These are phyloP conservation scores for Lactarius indigo DNA, from an alignment of 768 basidiomycete species.

Conservation along the genomic window DNA sequence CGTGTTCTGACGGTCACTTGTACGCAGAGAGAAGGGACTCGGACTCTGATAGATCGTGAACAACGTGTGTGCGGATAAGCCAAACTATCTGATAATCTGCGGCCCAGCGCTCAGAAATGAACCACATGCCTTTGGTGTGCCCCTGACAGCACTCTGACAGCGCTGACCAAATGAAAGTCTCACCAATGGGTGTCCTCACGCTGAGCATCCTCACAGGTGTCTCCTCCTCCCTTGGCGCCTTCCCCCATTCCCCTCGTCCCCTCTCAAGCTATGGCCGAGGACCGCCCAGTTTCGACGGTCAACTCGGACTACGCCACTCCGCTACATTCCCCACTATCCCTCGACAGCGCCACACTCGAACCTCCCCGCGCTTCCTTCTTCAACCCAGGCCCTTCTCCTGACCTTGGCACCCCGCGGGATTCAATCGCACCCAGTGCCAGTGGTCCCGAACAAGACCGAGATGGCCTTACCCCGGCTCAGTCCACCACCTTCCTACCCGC, in stretches of 20 bases:
- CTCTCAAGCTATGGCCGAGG: slow-evolving; percentile 17
- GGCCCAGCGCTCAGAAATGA: not conserved
- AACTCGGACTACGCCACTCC: slow-evolving; percentile 15
- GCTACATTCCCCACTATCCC: slow-evolving; percentile 3
- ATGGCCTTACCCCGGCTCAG: not conserved
- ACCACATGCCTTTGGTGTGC: not conserved
- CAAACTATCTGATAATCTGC: not conserved
- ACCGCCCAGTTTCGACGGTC: slow-evolving; percentile 19
- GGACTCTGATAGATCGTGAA: not conserved
- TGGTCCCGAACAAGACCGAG: slow-evolving; percentile 1
- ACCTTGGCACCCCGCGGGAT: slow-evolving; percentile 1
- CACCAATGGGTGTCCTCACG: not conserved
- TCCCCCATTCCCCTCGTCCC: not conserved
- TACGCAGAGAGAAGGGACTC: not conserved
- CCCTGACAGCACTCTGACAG: not conserved
- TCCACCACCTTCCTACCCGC: slow-evolving; percentile 3
- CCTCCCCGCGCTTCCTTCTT: slow-evolving; percentile 7
- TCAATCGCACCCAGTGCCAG: not conserved
- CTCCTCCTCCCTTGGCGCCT: not conserved
- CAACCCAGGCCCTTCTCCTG: slow-evolving; percentile 1
- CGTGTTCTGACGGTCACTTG: not conserved
- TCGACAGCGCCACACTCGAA: slow-evolving; percentile 2
- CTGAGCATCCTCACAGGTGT: not conserved
- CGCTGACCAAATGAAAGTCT: not conserved
- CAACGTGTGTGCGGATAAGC: not conserved